Percentiles rank a stretch among this genome's conserved stretches.
Evolutionary conservation across 1,139 yeast species (phyloP).

Genomic region (Scheffersomyces illinoinensis): DNA sequence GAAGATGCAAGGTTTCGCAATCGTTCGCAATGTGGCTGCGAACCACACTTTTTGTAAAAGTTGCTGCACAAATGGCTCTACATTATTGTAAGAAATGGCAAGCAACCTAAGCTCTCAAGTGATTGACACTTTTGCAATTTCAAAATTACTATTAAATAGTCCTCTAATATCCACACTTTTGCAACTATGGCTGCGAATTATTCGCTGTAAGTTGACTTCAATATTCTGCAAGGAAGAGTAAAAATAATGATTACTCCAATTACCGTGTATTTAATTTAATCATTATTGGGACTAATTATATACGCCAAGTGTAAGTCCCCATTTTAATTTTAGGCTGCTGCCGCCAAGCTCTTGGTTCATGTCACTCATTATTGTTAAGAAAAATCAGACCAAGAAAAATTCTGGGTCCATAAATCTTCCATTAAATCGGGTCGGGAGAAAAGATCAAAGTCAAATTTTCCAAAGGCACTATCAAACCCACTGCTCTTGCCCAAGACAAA

Average conservation of each 20-base stretch:
- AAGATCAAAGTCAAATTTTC: not conserved
- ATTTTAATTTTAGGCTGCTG: not conserved
- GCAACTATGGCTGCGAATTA: not conserved
- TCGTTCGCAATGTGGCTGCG: constrained; percentile 1
- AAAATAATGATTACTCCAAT: not conserved
- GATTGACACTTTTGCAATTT: no score
- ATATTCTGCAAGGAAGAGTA: not conserved
- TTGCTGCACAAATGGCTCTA: not conserved
- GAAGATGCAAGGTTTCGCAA: not conserved
- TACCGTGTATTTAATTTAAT: not conserved
- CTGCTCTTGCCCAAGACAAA: not conserved
- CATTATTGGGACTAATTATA: not conserved
- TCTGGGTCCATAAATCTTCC: not conserved
- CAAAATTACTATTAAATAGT: no score
- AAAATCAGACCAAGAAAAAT: not conserved
- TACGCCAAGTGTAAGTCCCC: not conserved
- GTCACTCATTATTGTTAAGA: not conserved
- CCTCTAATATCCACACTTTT: not conserved
- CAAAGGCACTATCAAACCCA: not conserved
- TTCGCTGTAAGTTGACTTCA: not conserved
- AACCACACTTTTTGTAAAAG: not conserved
- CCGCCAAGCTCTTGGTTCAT: not conserved
- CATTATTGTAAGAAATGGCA: no score
- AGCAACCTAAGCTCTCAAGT: no score
- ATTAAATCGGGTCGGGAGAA: not conserved